phyloP scores from a whole-genome alignment of 2,329 filamentous ascomycete genomes.

The Tolypocladium ovalisporum region DNA sequence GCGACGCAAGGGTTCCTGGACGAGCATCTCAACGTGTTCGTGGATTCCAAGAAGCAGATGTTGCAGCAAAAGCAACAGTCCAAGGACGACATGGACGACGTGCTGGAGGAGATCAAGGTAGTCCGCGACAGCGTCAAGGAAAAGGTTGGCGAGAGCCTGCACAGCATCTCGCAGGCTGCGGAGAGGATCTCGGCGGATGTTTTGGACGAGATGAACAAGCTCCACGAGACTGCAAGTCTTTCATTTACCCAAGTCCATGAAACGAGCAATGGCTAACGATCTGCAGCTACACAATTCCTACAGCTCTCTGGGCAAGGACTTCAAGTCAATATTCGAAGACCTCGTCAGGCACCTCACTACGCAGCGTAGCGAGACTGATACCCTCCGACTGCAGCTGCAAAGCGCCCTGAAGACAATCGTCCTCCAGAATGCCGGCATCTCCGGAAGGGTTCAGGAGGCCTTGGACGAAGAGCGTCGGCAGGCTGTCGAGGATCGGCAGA shows the following conservation, averaged over 20 bases:
- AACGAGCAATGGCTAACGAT: not conserved
- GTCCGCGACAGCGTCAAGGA: constrained; percentile 80
- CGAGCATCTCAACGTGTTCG: constrained; percentile 57
- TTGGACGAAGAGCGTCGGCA: constrained; percentile 67
- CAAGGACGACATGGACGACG: constrained; percentile 78
- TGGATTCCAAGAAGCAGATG: constrained; percentile 56
- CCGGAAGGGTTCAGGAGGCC: constrained; percentile 54
- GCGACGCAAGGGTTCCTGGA: constrained; percentile 60
- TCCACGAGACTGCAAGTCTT: constrained; percentile 55
- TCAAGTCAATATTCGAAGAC: constrained; percentile 76
- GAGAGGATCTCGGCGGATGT: constrained; percentile 86
- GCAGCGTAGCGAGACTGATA: constrained; percentile 68
- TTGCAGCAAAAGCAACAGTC: constrained; percentile 57
- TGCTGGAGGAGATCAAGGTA: constrained; percentile 85
- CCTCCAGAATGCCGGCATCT: constrained; percentile 55
- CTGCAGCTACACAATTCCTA: constrained; percentile 71
- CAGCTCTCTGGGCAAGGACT: constrained; percentile 70
- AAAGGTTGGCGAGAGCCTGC: constrained; percentile 73
- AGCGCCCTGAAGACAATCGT: constrained; percentile 58
- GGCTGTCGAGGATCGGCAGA: constrained; percentile 62
- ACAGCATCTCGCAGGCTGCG: constrained; percentile 71
- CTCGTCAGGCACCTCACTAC: constrained; percentile 62
- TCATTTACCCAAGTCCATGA: not conserved
- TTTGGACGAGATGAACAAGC: constrained; percentile 71
- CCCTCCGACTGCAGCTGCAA: constrained; percentile 60